A percentile compares a stretch with the other conserved stretches of the same genome.
phyloP scores from a whole-genome alignment of 2,329 filamentous ascomycete species.

The Pseudogymnoascus sp. region DNA sequence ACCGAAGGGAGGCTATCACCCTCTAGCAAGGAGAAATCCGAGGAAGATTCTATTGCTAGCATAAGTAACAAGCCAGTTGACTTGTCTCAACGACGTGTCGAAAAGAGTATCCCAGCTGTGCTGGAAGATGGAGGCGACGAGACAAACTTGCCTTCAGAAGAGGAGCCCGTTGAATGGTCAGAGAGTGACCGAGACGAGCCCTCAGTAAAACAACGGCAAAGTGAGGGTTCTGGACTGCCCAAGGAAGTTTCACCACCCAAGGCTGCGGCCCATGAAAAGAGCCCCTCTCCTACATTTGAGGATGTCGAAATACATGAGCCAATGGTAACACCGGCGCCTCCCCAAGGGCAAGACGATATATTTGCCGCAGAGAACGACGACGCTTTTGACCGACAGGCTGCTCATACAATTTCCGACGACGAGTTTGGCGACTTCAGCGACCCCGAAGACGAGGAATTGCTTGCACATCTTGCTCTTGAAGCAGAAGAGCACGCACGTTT shows the following conservation, averaged over 20 bases:
- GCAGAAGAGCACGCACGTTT: slow-evolving; percentile 92
- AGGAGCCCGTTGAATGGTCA: slow-evolving; percentile 40
- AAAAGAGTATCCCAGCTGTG: not conserved
- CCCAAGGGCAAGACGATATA: not conserved
- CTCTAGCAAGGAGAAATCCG: not conserved
- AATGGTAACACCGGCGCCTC: slow-evolving; percentile 6
- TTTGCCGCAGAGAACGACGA: slow-evolving; percentile 13
- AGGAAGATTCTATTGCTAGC: not conserved
- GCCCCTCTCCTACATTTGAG: slow-evolving; percentile 19
- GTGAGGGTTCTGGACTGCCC: not conserved
- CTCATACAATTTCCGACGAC: slow-evolving; percentile 17
- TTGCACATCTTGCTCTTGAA: slow-evolving; percentile 79
- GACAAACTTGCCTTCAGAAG: not conserved
- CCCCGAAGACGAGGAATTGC: slow-evolving; percentile 82
- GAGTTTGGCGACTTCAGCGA: slow-evolving; percentile 65
- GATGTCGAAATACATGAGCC: slow-evolving; percentile 16
- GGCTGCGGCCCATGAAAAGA: slow-evolving; percentile 8
- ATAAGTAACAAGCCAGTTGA: not conserved
- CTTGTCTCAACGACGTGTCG: not conserved
- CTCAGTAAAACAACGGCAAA: not conserved
- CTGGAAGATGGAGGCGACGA: not conserved
- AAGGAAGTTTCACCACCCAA: not conserved
- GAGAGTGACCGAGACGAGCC: slow-evolving; percentile 35
- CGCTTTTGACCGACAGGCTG: slow-evolving; percentile 17
- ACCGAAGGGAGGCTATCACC: slow-evolving; percentile 9